These are phyloP conservation scores for Trichoderma koningiopsis DNA, from an alignment of 2,329 filamentous ascomycete genomes.

Conservation along the genomic window DNA sequence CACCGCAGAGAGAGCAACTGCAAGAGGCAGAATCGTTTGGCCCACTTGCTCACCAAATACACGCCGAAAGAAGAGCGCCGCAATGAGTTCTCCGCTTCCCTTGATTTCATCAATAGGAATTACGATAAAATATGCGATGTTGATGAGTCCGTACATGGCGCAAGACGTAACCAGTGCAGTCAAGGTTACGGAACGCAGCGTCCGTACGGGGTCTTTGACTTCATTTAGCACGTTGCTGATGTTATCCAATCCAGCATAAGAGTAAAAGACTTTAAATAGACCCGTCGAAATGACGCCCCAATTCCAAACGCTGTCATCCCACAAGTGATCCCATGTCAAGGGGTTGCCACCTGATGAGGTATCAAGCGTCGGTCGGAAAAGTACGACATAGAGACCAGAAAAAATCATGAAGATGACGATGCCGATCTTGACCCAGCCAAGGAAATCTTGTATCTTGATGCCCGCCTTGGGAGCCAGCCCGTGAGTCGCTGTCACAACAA, in stretches of 20 bases:
- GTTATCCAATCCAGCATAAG: constrained; percentile 67
- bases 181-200: constrained; percentile 63
- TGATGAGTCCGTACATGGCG: constrained; percentile 66
- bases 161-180: constrained; percentile 63
- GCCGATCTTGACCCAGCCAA: constrained; percentile 66
- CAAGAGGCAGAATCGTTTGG: constrained; percentile 59
- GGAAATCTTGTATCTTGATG: constrained; percentile 59
- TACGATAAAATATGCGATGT: constrained; percentile 64
- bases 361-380: constrained; percentile 42
- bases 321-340: constrained; percentile 55
- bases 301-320: constrained; percentile 68
- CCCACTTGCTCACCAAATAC: constrained; percentile 63
- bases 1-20: constrained; percentile 66
- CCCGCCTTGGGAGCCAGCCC: constrained; percentile 59
- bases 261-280: constrained; percentile 70
- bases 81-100: constrained; percentile 66
- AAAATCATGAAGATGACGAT: constrained; percentile 63
- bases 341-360: constrained; percentile 23
- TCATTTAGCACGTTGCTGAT: constrained; percentile 73
- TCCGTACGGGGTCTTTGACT: constrained; percentile 67
- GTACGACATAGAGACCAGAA: constrained; percentile 61
- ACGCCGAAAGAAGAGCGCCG: constrained; percentile 66
- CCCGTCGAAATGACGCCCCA: constrained; percentile 68
- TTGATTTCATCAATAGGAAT: constrained; percentile 69
- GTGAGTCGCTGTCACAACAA: constrained; percentile 60